Evolutionary conservation across 1,139 yeast genomes (phyloP).

Genomic region (Hansenula lynferdii): DNA sequence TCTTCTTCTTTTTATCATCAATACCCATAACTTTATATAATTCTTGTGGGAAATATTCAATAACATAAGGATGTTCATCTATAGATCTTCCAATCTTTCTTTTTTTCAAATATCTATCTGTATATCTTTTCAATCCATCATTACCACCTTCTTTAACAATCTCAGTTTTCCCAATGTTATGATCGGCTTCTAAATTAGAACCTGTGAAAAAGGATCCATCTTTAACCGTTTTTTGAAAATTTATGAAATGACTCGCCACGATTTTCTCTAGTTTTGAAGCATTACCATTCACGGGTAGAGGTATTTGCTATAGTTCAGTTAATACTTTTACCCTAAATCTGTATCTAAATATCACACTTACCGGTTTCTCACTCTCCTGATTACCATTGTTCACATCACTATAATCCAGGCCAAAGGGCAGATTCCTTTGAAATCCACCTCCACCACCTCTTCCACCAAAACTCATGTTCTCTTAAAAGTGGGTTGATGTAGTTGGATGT

Average conservation of each 20-base stretch:
- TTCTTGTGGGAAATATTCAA: slow-evolving; percentile 75
- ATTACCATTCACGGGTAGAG: slow-evolving; percentile 69
- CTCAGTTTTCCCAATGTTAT: slow-evolving; percentile 11
- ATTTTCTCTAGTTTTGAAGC: slow-evolving; percentile 49
- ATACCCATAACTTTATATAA: slow-evolving; percentile 73
- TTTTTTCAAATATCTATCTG: slow-evolving; percentile 69
- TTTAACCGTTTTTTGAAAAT: slow-evolving; percentile 50
- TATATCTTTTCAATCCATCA: slow-evolving; percentile 67
- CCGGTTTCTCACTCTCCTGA: slow-evolving; percentile 19
- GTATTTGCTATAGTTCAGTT: slow-evolving; percentile 18
- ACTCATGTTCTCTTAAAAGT: slow-evolving; percentile 29
- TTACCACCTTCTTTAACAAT: slow-evolving; percentile 36
- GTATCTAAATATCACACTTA: neutral
- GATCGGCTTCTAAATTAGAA: slow-evolving; percentile 29
- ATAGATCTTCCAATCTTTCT: slow-evolving; percentile 73
- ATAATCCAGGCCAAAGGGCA: slow-evolving; percentile 70
- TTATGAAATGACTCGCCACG: slow-evolving; percentile 61
- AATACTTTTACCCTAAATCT: neutral
- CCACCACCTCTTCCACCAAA: slow-evolving; percentile 31
- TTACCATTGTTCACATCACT: slow-evolving; percentile 39
- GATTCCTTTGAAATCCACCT: slow-evolving; percentile 29
- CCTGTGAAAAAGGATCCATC: slow-evolving; percentile 84
- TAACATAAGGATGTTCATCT: slow-evolving; percentile 76
- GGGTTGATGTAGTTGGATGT: neutral
- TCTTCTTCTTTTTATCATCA: slow-evolving; percentile 46